Evolutionary conservation across 495 filamentous ascomycete species (phyloP), one percentile per base, ranked within the genome.

Genomic region (Hyaloscypha finlandica): DNA sequence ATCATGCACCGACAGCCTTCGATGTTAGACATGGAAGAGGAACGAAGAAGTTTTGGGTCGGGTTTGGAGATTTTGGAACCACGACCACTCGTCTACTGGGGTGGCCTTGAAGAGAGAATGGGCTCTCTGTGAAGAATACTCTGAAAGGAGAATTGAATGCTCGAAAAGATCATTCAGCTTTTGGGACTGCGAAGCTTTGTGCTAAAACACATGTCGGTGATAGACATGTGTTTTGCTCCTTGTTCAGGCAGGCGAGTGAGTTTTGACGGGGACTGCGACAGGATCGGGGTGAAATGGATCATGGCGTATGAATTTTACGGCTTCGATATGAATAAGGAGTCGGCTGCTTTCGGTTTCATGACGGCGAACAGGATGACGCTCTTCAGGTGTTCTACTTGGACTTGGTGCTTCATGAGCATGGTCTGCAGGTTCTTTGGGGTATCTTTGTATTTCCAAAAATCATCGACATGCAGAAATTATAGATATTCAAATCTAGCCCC

Each of bases 51-150:
- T 70, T 81, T 80, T 54, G 75, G 74, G 22, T 71, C 66, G 52
- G 83, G 84, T 64, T 72, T 83, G 3, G 77, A 76, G 72, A 77
- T 86, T 45, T 77, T 86, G 29, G 84, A 86, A 74, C 84, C 84
- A 30, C 71, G 83, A 61, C 84, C 84, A 52, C 78, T 83, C 53
- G 79, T 81, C 22, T 82, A 81, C 74, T 85, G 84, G 76, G 83
- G 80, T 67, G 81, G 84, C 31, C 72, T 85, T 45, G 84, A 83
- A 74, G 84, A 84, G 75, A 74, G 82, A 56, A 84, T 85, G 79
- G 74, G 75, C 54, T 65, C 65, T 51, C 39, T 71, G 22, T 71
- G 65, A 71, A n/a, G 61, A 37, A 30, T 14, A 19, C 22, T 56
- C 32, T 22, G 9, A 4, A 25, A 30, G 32, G n/a, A n/a, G 11